Evolutionary conservation across 2,329 filamentous ascomycete species (phyloP).

Genomic region (Colletotrichum zoysiae): DNA sequence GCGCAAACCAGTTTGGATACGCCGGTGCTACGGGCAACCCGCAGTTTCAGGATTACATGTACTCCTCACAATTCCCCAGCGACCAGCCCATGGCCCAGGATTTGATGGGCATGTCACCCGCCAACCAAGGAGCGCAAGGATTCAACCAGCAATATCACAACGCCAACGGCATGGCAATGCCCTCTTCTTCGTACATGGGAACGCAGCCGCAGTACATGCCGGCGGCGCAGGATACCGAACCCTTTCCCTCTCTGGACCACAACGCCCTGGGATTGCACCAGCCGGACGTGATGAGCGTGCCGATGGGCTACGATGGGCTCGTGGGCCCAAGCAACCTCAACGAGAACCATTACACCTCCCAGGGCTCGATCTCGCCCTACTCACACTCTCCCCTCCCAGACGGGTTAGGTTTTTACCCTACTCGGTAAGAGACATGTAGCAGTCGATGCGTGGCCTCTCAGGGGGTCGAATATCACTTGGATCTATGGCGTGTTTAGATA

Average conservation of each 20-base stretch:
- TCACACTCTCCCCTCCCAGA: slow-evolving; percentile 56
- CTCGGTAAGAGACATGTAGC: slow-evolving; percentile 25
- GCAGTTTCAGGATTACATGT: slow-evolving; percentile 36
- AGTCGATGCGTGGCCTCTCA: neutral
- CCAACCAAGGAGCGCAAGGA: slow-evolving; percentile 30
- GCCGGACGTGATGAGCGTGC: slow-evolving; percentile 39
- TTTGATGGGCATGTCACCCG: slow-evolving; percentile 26
- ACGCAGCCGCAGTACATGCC: slow-evolving; percentile 49
- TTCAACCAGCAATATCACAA: slow-evolving; percentile 46
- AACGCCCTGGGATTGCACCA: slow-evolving; percentile 55
- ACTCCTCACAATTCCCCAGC: slow-evolving; percentile 16
- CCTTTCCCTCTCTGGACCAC: slow-evolving; percentile 51
- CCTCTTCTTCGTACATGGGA: slow-evolving; percentile 46
- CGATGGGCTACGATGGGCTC: slow-evolving; percentile 51
- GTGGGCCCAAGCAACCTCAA: slow-evolving; percentile 49
- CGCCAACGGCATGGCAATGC: slow-evolving; percentile 48
- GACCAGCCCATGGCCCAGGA: slow-evolving; percentile 22
- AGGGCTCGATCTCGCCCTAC: slow-evolving; percentile 59
- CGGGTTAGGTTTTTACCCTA: slow-evolving; percentile 53
- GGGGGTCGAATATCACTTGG: slow-evolving; percentile 7
- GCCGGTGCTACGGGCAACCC: slow-evolving; percentile 3
- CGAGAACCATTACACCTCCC: slow-evolving; percentile 53
- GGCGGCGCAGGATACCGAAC: slow-evolving; percentile 50
- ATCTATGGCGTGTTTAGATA: slow-evolving; percentile 31
- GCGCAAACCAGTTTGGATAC: slow-evolving; percentile 15